Conservation (phyloP, 2,329 filamentous ascomycete species). For the Elsinoe perseae region DNA sequence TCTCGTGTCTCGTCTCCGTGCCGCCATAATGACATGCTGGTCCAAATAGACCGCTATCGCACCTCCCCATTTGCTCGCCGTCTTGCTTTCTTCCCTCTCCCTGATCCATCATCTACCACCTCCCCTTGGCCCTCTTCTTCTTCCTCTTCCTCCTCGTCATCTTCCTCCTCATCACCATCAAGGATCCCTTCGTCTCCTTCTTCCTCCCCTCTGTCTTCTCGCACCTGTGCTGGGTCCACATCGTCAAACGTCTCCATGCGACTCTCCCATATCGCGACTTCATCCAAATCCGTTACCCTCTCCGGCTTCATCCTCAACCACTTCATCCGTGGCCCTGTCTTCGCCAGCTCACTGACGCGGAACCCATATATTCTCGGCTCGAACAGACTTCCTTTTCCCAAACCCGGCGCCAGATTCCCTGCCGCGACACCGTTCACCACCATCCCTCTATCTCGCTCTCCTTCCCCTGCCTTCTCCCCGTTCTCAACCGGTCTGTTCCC, state of each 20-base stretch:
- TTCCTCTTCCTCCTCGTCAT: slow-evolving; percentile 26
- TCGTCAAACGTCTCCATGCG: slow-evolving; percentile 34
- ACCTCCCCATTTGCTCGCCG: slow-evolving; percentile 26
- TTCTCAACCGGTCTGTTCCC: slow-evolving; percentile 22
- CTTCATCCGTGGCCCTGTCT: slow-evolving; percentile 89
- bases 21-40: not conserved
- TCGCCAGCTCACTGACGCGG: slow-evolving; percentile 80
- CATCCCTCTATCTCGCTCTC: slow-evolving; percentile 26
- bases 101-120: slow-evolving; percentile 39
- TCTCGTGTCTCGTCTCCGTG: not conserved
- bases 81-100: slow-evolving; percentile 30
- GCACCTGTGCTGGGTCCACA: slow-evolving; percentile 17
- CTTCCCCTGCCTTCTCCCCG: slow-evolving; percentile 4
- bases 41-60: not conserved
- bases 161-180: slow-evolving; percentile 18
- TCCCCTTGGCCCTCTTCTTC: slow-evolving; percentile 45
- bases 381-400: slow-evolving; percentile 78
- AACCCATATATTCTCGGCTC: slow-evolving; percentile 97
- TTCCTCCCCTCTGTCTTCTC: slow-evolving; percentile 18
- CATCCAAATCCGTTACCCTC: slow-evolving; percentile 76
- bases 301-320: slow-evolving; percentile 83
- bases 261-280: slow-evolving; percentile 43
- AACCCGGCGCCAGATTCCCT: slow-evolving; percentile 78
- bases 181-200: slow-evolving; percentile 18
- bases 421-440: slow-evolving; percentile 78